These are phyloP conservation scores for Williopsis jadinii DNA, from an alignment of 1,139 yeast genomes.

Conservation along the genomic window DNA sequence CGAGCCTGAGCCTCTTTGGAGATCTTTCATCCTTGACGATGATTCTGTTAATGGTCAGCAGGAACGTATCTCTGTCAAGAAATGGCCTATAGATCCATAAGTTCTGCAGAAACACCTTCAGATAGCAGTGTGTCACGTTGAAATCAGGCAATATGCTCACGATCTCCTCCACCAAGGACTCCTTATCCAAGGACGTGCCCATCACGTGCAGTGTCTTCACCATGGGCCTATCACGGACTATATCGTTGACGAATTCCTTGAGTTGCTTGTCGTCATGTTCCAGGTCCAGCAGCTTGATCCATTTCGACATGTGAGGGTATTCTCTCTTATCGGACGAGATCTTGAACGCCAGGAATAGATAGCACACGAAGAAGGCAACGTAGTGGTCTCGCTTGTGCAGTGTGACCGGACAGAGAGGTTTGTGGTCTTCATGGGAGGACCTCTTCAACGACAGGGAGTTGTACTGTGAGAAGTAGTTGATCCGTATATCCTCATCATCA, in stretches of 20 bases:
- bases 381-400: slow-evolving; percentile 15
- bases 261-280: slow-evolving; percentile 7
- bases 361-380: slow-evolving; percentile 12
- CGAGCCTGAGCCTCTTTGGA: slow-evolving; percentile 5
- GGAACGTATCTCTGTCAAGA: slow-evolving; percentile 31
- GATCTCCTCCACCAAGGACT: slow-evolving; percentile 8
- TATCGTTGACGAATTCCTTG: slow-evolving; percentile 3
- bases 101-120: slow-evolving; percentile 29
- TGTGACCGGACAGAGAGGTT: slow-evolving; percentile 11
- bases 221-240: slow-evolving; percentile 9
- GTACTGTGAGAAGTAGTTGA: slow-evolving; percentile 16
- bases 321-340: background rate
- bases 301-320: background rate
- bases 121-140: slow-evolving; percentile 23
- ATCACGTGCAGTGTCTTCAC: background rate
- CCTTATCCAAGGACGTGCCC: background rate
- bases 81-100: slow-evolving; percentile 39
- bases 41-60: slow-evolving; percentile 11
- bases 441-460: slow-evolving; percentile 13
- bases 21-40: slow-evolving; percentile 5
- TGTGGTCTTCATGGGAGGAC: slow-evolving; percentile 17
- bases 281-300: slow-evolving; percentile 12
- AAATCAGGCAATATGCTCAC: slow-evolving; percentile 26
- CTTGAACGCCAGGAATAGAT: slow-evolving; percentile 8
- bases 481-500: background rate